Conservation (phyloP, 2,329 filamentous ascomycete species). For the Colletotrichum chlorophyti region DNA sequence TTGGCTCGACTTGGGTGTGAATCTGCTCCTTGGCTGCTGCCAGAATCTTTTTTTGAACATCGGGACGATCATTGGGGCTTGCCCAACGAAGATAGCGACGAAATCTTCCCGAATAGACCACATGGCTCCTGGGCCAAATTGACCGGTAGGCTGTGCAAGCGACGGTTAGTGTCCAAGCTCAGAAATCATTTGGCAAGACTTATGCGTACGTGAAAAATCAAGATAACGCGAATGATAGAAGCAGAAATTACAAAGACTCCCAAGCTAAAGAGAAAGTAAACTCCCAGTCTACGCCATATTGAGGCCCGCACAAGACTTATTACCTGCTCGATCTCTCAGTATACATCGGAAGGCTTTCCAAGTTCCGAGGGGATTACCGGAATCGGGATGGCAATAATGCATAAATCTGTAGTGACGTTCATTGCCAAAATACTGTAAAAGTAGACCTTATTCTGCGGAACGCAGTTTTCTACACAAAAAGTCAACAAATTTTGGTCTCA, state of each 20-base stretch:
- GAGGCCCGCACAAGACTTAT: conserved; percentile 37
- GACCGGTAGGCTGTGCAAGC: conserved; percentile 1
- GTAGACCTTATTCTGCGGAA: conserved; percentile 39
- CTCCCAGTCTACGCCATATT: conserved; percentile 36
- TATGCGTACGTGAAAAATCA: conserved; percentile 36
- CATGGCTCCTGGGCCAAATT: conserved; percentile 34
- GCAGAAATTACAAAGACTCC: conserved; percentile 43
- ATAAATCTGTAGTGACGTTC: conserved; percentile 42
- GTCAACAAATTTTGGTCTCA: no score
- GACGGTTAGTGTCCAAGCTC: no score
- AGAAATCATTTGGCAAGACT: accelerated
- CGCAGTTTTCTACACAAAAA: conserved; percentile 39
- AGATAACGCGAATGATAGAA: conserved; percentile 34
- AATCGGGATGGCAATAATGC: conserved; percentile 43
- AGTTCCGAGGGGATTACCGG: conserved; percentile 29
- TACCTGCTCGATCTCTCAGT: conserved; percentile 28
- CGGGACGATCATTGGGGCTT: background rate
- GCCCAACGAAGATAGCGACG: conserved; percentile 39
- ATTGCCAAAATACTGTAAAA: conserved; percentile 40
- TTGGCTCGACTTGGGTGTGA: conserved; percentile 7
- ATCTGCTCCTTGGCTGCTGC: conserved; percentile 10
- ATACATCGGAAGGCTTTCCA: background rate
- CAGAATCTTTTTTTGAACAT: conserved; percentile 34
- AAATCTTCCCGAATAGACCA: conserved; percentile 47
- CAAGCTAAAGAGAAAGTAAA: conserved; percentile 39